These are phyloP conservation scores for Cucumis hystrix DNA, from an alignment of 306 rosid genomes.

Conservation along the genomic window DNA sequence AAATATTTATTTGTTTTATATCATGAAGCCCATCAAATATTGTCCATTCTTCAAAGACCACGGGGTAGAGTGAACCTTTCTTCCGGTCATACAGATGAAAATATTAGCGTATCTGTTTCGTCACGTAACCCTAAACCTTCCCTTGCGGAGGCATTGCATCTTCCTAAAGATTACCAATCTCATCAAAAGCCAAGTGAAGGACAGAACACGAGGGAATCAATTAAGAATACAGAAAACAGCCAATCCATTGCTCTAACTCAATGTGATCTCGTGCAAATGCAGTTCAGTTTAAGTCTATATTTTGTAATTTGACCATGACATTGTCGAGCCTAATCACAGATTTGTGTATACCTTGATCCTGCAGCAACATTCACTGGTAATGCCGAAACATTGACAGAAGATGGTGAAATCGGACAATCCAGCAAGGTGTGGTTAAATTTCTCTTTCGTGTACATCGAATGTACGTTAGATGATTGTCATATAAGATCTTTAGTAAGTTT, in stretches of 20 bases:
- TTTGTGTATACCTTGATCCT: constrained; percentile 7
- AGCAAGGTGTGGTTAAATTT: constrained; percentile 34
- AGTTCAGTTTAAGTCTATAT: background rate
- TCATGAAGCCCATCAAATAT: constrained; percentile 59
- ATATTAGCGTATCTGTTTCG: constrained; percentile 8
- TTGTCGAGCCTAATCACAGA: background rate
- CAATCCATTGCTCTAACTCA: constrained; percentile 8
- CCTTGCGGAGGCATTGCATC: constrained; percentile 15
- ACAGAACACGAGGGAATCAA: constrained; percentile 7
- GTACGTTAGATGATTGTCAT: background rate
- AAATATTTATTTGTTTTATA: background rate
- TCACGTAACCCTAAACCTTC: constrained; percentile 14
- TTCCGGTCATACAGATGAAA: constrained; percentile 17
- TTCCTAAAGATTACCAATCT: constrained; percentile 16
- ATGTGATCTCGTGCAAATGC: constrained; percentile 9
- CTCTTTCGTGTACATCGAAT: constrained; percentile 3
- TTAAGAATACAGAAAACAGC: constrained; percentile 3
- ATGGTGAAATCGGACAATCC: constrained; percentile 13
- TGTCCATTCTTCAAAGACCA: constrained; percentile 60
- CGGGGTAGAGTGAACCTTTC: constrained; percentile 14
- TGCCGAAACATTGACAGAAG: constrained; percentile 15
- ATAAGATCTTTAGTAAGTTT: background rate
- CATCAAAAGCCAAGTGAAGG: constrained; percentile 13
- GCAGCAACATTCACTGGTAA: constrained; percentile 27
- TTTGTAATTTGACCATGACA: background rate